Base-by-base conservation (phyloP, 371 early-diverging fungal species). In the Vairimorpha necatrix region DNA sequence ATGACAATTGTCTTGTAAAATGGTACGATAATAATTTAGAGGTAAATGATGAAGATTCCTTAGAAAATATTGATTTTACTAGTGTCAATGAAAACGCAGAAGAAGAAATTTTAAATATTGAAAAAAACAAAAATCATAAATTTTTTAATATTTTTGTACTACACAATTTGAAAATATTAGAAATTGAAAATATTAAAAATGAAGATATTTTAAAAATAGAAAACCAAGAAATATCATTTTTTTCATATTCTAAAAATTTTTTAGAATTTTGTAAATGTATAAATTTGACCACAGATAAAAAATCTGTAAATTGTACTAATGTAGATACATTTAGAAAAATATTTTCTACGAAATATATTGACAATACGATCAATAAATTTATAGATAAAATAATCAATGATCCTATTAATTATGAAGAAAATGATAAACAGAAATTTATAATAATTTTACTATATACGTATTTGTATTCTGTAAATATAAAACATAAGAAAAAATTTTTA, bases 361-460 rank as follows among this genome's bases (percentile, higher is more conserved):
- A 69, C 30, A 13, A 50, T 7, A 69, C 22, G 20, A 69, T 69
- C 1, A 50, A 18, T 30, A 54, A 20, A 1, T 54, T 69, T 58
- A 30, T 69, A 42, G 48, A 69, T 20, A 69, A 47, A 39, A 14
- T 69, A 22, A 28, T 53, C 1, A 3, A 53, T 2, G 69, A 69
- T 34, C 53, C 53, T 22, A 7, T 68, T 0, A 33, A 30, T 28
- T 68, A 68, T 68, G 4, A 39, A 4, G 1, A 6, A 32, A 18
- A 47, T 9, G 39, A 68, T 32, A 53, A 68, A 13, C 50, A 68
- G n/a, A 47, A 34, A 53, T 32, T 53, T 53, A 68, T 68, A 20
- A 39, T 68, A n/a, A 48, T 68, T 53, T 54, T 68, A 26, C 9
- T 54, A 13, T 54, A 68, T 53, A 22, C 34, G 24, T 39, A 42